Evolutionary conservation across 805 yeast species (phyloP), one percentile per base, ranked within the genome.

Genomic region (Kuraishia capsulata): DNA sequence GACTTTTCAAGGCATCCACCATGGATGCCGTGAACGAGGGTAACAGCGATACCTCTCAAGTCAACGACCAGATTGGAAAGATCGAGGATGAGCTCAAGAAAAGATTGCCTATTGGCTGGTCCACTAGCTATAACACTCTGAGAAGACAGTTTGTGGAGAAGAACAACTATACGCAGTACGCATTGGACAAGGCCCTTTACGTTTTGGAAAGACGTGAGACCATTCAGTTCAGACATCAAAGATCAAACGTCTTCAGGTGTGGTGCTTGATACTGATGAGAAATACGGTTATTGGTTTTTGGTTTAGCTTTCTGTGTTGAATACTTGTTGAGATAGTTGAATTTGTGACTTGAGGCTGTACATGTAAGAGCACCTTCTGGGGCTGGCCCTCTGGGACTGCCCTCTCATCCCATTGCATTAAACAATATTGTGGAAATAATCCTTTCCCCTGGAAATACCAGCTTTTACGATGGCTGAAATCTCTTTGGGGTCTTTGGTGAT

Each of bases 81-180:
- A 85, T 92, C 39, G 96, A 89, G 54, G 78, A 73, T 36, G 95
- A 87, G 56, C 71, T 92, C 48, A 78, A 87, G 58, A 78, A 92
- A 60, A 77, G 97, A 58, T 69, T 92, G 46, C 97, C 97, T 13
- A 81, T 92, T 45, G 98, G 98, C 17, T 92, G 96, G 89, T 83
- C 95, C 28, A 88, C 97, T 0, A 79, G 90, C 14, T 85, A 86
- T 57, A 76, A 74, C 46, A 87, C 95, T 3, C 69, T 92, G 41
- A 73, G 85, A 50, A 75, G 81, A 42, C 96, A 90, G 61, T 83
- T 89, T 56, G 76, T 77, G 37, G 41, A 47, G 18, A 40, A 28
- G 18, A 40, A 32, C 14, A 69, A 70, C 40, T 80, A 73, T 48
- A 67, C 80, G 23, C 76, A 76, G 37, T 73, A 75, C 38, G 90